Conservation (phyloP, 345 rosid species). For the Populus ilicifolia region DNA sequence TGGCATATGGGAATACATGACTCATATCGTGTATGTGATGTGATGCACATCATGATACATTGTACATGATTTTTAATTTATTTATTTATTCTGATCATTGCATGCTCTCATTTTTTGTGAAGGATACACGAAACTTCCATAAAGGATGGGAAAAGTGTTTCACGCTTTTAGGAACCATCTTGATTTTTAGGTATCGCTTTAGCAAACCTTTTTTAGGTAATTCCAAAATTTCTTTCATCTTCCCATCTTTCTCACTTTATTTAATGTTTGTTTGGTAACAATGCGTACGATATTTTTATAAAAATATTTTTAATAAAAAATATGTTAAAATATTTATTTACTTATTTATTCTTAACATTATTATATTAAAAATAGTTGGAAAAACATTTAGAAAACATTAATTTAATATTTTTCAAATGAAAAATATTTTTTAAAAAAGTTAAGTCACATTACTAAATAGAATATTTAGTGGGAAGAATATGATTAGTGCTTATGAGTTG, state of each 20-base stretch:
- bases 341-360: no score
- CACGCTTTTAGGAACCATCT: neutral
- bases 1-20: neutral
- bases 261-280: no score
- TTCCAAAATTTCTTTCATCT: conserved; percentile 1
- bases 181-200: neutral
- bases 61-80: neutral
- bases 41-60: conserved; percentile 4
- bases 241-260: neutral
- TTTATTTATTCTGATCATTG: neutral
- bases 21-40: conserved; percentile 6
- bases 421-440: no score
- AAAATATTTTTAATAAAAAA: no score
- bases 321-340: no score
- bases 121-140: conserved; percentile 14
- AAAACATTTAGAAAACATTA: no score
- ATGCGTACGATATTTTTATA: no score
- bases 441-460: no score
- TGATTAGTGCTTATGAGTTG: no score
- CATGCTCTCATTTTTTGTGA: neutral
- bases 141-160: neutral
- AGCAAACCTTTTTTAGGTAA: neutral
- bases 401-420: no score
- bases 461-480: no score
- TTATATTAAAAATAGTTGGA: no score